These are phyloP conservation scores for Smittium mucronatum DNA, from an alignment of 371 early-diverging fungal species.

Conservation along the genomic window DNA sequence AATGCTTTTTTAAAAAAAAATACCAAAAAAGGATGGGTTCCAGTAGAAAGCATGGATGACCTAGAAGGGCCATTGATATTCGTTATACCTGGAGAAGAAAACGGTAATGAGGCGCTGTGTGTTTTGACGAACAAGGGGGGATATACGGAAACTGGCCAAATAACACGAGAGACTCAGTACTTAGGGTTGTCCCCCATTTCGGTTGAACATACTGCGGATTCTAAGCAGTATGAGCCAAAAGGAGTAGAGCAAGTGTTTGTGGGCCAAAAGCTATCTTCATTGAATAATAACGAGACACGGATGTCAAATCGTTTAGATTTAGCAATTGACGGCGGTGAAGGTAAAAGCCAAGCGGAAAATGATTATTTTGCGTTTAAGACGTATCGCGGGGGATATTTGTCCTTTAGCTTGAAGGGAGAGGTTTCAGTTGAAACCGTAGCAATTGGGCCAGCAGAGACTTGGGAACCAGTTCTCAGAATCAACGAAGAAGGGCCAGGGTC, in stretches of 20 bases:
- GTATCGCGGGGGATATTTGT: slow-evolving; percentile 7
- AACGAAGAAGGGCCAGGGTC: not conserved
- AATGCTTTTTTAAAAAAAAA: not conserved
- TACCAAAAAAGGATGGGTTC: slow-evolving; percentile 10
- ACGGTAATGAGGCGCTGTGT: not conserved
- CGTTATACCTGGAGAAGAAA: not conserved
- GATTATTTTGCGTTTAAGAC: slow-evolving; percentile 11
- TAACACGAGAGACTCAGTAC: not conserved
- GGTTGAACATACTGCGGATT: not conserved
- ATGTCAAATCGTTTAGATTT: not conserved
- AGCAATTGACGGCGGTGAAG: not conserved
- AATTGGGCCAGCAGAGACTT: slow-evolving; percentile 11
- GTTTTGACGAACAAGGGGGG: not conserved
- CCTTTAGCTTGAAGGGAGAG: not conserved
- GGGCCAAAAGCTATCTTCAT: slow-evolving; percentile 7
- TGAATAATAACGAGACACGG: not conserved
- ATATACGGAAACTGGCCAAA: slow-evolving; percentile 9
- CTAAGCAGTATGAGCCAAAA: slow-evolving; percentile 7
- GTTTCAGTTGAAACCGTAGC: slow-evolving; percentile 10
- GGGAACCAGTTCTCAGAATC: slow-evolving; percentile 9
- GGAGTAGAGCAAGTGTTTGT: slow-evolving; percentile 12
- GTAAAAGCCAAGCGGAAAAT: not conserved
- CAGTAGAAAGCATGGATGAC: slow-evolving; percentile 9
- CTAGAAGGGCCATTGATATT: slow-evolving; percentile 11
- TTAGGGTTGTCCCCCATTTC: slow-evolving; percentile 2